Percentiles rank a stretch among this genome's conserved stretches.
phyloP scores from a whole-genome alignment of 306 rosid species.

The Vigna trinervia region DNA sequence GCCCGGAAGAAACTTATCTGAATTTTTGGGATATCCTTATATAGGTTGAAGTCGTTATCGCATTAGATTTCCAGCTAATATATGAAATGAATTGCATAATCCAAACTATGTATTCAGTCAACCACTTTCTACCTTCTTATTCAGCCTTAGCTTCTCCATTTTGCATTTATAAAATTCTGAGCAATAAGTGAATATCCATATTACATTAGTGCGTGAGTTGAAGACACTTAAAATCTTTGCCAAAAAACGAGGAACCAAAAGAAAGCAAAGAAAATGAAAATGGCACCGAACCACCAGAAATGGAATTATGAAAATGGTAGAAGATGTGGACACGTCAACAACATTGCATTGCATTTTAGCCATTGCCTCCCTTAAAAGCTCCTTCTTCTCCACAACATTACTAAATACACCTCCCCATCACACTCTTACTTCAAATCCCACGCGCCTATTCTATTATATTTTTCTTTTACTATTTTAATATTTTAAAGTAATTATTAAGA shows the following conservation, averaged over 20 bases:
- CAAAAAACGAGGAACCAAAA: slow-evolving; percentile 23
- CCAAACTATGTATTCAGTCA: background rate
- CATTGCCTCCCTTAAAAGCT: slow-evolving; percentile 56
- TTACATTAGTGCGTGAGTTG: slow-evolving; percentile 9
- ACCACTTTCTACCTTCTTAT: too few relatives aligned
- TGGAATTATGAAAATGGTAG: slow-evolving; percentile 30
- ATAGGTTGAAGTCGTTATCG: background rate
- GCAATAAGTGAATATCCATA: background rate
- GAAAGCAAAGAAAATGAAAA: background rate
- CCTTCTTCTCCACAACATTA: slow-evolving; percentile 26
- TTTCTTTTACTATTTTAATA: too few relatives aligned
- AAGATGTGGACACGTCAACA: slow-evolving; percentile 51
- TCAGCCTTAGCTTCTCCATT: background rate
- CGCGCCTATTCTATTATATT: slow-evolving; percentile 25
- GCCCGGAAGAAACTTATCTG: background rate
- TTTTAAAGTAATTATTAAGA: background rate
- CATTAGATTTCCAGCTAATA: background rate
- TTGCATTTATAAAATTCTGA: background rate
- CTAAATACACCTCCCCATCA: slow-evolving; percentile 26
- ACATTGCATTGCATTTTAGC: background rate
- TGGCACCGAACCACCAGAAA: slow-evolving; percentile 44
- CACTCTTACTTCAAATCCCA: background rate
- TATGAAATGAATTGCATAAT: slow-evolving; percentile 3
- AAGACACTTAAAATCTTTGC: background rate
- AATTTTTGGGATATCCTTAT: background rate